Conservation (phyloP, 306 rosid genomes). For the peach (Prunus persica) region DNA sequence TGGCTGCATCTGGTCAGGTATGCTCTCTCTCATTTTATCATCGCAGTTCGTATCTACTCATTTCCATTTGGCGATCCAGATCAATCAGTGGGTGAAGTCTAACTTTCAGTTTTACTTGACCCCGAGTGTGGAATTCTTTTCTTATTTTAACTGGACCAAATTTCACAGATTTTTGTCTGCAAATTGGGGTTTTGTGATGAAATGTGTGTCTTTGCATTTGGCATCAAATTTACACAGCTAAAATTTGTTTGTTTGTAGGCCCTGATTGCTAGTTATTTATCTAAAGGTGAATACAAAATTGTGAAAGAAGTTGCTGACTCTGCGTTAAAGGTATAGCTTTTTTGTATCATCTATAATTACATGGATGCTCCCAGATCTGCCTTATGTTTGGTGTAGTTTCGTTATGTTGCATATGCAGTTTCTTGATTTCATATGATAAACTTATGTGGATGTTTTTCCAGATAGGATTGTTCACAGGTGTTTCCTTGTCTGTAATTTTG, state of each 20-base stretch:
- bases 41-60: constrained; percentile 10
- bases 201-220: neutral
- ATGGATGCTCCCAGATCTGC: neutral
- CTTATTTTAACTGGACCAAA: neutral
- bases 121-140: neutral
- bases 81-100: constrained; percentile 4
- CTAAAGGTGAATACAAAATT: constrained; percentile 69
- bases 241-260: constrained; percentile 52
- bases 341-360: neutral
- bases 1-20: constrained; percentile 90
- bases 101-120: neutral
- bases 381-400: neutral
- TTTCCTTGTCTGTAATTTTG: constrained; percentile 63
- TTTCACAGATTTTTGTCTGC: neutral
- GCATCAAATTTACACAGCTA: neutral
- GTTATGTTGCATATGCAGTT: constrained; percentile 12
- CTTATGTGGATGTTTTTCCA: constrained; percentile 36
- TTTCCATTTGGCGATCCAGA: constrained; percentile 7
- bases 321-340: constrained; percentile 47
- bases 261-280: constrained; percentile 73
- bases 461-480: constrained; percentile 74
- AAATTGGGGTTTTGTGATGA: neutral
- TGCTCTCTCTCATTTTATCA: constrained; percentile 10
- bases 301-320: constrained; percentile 70
- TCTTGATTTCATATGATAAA: constrained; percentile 16